A percentile compares a stretch with the other conserved stretches of the same genome.
Conservation (phyloP, 805 yeast species). For the Teunomyces funiuensis region DNA sequence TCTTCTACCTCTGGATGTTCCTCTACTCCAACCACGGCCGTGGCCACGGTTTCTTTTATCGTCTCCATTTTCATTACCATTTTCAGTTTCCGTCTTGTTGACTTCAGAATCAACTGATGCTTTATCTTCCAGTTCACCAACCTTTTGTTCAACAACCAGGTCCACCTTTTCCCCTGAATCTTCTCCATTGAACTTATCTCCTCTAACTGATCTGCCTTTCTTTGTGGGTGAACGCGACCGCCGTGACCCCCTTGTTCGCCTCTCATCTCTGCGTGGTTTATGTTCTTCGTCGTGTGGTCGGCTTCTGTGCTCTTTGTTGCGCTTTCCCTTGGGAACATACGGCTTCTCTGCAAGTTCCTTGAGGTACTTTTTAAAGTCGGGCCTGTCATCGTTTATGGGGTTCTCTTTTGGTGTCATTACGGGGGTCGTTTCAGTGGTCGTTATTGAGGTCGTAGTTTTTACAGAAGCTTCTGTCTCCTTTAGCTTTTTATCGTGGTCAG, state of each 20-base stretch:
- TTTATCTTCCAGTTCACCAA: not conserved
- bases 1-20: not conserved
- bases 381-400: conserved; percentile 20
- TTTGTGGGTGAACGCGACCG: not conserved
- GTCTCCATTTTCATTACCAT: not conserved
- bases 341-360: conserved; percentile 24
- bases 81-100: not conserved
- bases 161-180: not conserved
- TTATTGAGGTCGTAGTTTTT: not conserved
- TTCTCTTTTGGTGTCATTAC: not conserved
- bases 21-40: conserved; percentile 9
- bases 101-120: too few relatives aligned
- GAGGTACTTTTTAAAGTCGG: conserved; percentile 33
- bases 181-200: not conserved
- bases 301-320: conserved; percentile 2
- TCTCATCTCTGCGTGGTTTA: not conserved
- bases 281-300: not conserved
- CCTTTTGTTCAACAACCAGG: not conserved
- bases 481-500: too few relatives aligned
- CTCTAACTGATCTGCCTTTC: not conserved
- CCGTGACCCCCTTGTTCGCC: not conserved
- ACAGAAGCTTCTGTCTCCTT: too few relatives aligned
- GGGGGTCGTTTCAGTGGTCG: conserved; percentile 1
- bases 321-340: conserved; percentile 15
- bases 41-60: not conserved